Conservation (phyloP, 805 yeast genomes). For the Wickerhamomyces ciferrii region DNA sequence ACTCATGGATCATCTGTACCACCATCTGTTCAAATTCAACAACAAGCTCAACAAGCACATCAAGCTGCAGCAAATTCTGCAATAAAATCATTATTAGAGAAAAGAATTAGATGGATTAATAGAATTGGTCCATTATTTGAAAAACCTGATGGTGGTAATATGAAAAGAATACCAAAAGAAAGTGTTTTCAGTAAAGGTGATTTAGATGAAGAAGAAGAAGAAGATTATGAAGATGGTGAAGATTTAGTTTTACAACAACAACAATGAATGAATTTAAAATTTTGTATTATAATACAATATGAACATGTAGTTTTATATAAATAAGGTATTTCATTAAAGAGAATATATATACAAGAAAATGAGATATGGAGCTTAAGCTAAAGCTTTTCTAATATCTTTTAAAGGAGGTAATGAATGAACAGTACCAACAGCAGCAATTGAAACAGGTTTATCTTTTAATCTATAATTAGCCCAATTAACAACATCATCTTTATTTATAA, state of each 20-base stretch:
- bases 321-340: not conserved
- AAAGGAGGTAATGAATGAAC: conserved; percentile 67
- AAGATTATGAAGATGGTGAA: conserved; percentile 28
- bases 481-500: conserved; percentile 74
- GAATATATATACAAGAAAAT: conserved; percentile 1
- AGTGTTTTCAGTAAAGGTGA: conserved; percentile 44
- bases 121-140: conserved; percentile 85
- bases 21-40: conserved; percentile 25
- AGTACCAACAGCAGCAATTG: conserved; percentile 90
- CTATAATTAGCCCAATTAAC: conserved; percentile 84
- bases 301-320: not conserved
- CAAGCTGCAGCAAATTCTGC: conserved; percentile 77
- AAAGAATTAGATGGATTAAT: conserved; percentile 81
- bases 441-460: conserved; percentile 71
- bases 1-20: conserved; percentile 16
- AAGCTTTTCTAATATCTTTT: conserved; percentile 45
- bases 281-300: not conserved
- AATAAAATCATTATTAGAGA: conserved; percentile 73
- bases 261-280: conserved; percentile 1
- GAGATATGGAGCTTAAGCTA: conserved; percentile 3
- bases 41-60: conserved; percentile 34
- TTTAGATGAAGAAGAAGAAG: conserved; percentile 36
- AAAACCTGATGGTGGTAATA: conserved; percentile 46
- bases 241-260: conserved; percentile 22
- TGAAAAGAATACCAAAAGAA: conserved; percentile 71